phyloP scores from a whole-genome alignment of 106 monocot genomes.

The Alisma plantagoaquatica region DNA sequence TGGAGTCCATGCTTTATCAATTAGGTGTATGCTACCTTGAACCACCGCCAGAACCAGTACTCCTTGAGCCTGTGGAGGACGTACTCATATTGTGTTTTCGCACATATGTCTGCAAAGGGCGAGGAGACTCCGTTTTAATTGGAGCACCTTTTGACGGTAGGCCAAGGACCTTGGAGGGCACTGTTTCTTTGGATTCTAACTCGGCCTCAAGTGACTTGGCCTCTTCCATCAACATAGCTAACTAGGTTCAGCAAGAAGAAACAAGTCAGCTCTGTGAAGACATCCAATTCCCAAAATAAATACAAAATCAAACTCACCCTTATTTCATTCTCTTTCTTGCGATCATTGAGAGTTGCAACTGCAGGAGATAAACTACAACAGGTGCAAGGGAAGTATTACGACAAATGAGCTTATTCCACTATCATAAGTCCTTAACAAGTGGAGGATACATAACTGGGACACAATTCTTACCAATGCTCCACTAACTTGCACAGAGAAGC shows the following conservation, averaged over 20 bases:
- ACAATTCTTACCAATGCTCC: slow-evolving; percentile 61
- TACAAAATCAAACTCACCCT: slow-evolving; percentile 30
- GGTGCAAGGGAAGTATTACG: background rate
- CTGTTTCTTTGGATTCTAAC: background rate
- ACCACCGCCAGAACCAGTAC: too few species aligned
- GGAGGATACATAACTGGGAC: background rate
- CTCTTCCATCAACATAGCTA: slow-evolving; percentile 28
- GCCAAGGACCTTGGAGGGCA: too few species aligned
- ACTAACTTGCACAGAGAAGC: slow-evolving; percentile 96
- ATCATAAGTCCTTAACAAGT: background rate
- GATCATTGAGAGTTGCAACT: slow-evolving; percentile 59
- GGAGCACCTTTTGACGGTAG: too few species aligned
- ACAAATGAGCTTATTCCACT: background rate
- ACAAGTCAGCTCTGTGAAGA: background rate
- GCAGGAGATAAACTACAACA: slow-evolving; percentile 71
- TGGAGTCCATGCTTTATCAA: too few species aligned
- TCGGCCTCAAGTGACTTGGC: slow-evolving; percentile 25
- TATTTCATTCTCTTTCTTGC: slow-evolving; percentile 66
- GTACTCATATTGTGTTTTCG: too few species aligned
- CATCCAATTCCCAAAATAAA: background rate
- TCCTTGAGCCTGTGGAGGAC: too few species aligned
- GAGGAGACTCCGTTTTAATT: too few species aligned
- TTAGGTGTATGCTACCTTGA: too few species aligned
- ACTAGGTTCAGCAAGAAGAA: too few species aligned
- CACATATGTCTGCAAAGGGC: background rate